Evolutionary conservation across 306 rosid genomes (phyloP).

Genomic region (Heteromeles arbutifolia): DNA sequence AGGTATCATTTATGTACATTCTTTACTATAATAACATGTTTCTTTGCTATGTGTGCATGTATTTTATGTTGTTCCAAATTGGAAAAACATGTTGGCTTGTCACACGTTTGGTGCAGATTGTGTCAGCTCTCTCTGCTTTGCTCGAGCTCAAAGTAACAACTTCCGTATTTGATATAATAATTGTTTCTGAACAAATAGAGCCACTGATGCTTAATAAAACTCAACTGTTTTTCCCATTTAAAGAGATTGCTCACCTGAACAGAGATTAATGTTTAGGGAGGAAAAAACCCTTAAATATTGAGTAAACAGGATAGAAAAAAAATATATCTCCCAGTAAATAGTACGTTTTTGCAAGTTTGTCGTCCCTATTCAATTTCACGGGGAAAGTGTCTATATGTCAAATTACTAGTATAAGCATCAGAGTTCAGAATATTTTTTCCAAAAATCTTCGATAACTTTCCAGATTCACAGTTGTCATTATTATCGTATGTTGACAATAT

Average conservation of each 20-base stretch:
- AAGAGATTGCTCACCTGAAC: not conserved
- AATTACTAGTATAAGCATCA: not conserved
- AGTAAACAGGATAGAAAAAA: not conserved
- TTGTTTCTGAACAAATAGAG: not conserved
- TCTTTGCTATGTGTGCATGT: not conserved
- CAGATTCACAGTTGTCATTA: not conserved
- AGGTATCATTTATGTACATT: conserved; percentile 35
- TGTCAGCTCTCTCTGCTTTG: not conserved
- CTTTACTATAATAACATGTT: not conserved
- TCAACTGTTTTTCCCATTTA: not conserved
- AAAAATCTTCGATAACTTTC: not conserved
- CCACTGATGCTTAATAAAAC: not conserved
- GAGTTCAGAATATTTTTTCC: not conserved
- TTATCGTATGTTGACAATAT: not conserved
- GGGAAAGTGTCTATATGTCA: not conserved
- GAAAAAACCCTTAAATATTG: not conserved
- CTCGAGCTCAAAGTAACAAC: not conserved
- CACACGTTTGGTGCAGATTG: not conserved
- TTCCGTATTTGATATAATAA: not conserved
- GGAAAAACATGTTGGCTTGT: conserved; percentile 5
- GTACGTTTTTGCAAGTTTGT: not conserved
- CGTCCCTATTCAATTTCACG: not conserved
- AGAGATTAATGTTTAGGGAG: not conserved
- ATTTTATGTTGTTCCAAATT: not conserved
- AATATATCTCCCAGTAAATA: not conserved